Conservation (phyloP, 257 asterid species). For the Capsicum chinense region DNA sequence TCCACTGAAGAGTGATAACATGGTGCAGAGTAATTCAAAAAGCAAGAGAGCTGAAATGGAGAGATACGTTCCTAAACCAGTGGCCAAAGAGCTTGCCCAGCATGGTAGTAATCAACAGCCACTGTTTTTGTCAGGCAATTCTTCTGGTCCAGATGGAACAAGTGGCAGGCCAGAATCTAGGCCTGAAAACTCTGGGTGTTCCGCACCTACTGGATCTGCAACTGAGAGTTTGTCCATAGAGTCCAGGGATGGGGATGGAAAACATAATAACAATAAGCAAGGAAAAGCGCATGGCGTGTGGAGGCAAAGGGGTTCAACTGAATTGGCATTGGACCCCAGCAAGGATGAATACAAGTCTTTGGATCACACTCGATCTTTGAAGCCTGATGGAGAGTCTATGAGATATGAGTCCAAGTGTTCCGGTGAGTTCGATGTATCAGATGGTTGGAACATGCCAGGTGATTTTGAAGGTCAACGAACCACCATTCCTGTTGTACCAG, state of each 20-base stretch:
- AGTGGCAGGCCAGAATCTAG: conserved; percentile 43
- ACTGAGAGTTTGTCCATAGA: conserved; percentile 43
- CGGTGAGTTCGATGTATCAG: conserved; percentile 32
- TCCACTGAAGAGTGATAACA: conserved; percentile 49
- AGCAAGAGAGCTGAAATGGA: conserved; percentile 98
- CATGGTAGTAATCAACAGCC: conserved; percentile 57
- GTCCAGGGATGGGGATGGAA: conserved; percentile 49
- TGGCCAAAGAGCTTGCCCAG: conserved; percentile 88
- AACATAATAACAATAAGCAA: conserved; percentile 50
- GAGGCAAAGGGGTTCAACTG: conserved; percentile 61
- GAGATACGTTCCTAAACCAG: conserved; percentile 93
- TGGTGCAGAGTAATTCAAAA: conserved; percentile 57
- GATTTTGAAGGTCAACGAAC: conserved; percentile 40
- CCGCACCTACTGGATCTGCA: conserved; percentile 41
- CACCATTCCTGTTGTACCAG: conserved; percentile 48
- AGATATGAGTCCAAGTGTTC: conserved; percentile 43
- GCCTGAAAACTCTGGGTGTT: conserved; percentile 41
- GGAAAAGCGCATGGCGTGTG: conserved; percentile 64
- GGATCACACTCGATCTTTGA: conserved; percentile 42
- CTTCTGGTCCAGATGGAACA: conserved; percentile 47
- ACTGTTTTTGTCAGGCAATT: conserved; percentile 40
- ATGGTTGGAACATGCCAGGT: conserved; percentile 33
- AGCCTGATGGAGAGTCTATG: conserved; percentile 40
- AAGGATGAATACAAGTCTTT: conserved; percentile 40
- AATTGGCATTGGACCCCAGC: conserved; percentile 47